phyloP scores from a whole-genome alignment of 2,329 filamentous ascomycete species.

The Penicillium sp. region DNA sequence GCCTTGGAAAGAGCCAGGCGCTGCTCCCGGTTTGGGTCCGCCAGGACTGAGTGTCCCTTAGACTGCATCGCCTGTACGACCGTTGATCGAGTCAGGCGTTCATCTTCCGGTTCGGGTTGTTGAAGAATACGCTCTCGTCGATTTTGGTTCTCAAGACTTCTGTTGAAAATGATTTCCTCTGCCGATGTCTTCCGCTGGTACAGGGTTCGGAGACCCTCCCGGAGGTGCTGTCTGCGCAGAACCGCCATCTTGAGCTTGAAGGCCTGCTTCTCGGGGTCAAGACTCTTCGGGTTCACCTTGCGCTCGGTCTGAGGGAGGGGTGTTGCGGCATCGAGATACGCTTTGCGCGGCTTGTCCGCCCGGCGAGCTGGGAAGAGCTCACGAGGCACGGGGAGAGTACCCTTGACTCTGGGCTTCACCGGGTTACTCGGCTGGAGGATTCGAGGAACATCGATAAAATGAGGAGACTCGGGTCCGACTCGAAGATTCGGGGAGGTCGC shows the following conservation, averaged over 20 bases:
- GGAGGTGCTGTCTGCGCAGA: conserved; percentile 69
- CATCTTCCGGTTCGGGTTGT: conserved; percentile 72
- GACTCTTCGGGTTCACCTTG: conserved; percentile 36
- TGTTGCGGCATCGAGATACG: conserved; percentile 63
- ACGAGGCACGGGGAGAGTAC: conserved; percentile 79
- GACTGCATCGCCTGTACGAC: conserved; percentile 55
- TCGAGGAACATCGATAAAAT: conserved; percentile 78
- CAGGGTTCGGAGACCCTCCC: conserved; percentile 68
- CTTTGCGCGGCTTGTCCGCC: conserved; percentile 59
- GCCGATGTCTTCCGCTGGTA: conserved; percentile 62
- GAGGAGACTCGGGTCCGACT: conserved; percentile 74
- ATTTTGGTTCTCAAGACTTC: conserved; percentile 51
- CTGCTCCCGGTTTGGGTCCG: conserved; percentile 63
- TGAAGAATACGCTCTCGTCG: conserved; percentile 54
- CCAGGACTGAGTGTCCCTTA: conserved; percentile 53
- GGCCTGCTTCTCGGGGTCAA: conserved; percentile 51
- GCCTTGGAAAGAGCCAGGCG: conserved; percentile 48
- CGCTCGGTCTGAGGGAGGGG: conserved; percentile 49
- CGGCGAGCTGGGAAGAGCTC: conserved; percentile 69
- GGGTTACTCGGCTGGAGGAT: conserved; percentile 68
- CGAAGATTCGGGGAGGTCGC: conserved; percentile 36
- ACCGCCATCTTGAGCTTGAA: conserved; percentile 76
- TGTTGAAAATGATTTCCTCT: conserved; percentile 35
- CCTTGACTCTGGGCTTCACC: conserved; percentile 60
- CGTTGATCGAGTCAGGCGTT: conserved; percentile 70